Base-by-base conservation (phyloP, 1,284 basidiomycete genomes). In the Takashimella koratensis region DNA sequence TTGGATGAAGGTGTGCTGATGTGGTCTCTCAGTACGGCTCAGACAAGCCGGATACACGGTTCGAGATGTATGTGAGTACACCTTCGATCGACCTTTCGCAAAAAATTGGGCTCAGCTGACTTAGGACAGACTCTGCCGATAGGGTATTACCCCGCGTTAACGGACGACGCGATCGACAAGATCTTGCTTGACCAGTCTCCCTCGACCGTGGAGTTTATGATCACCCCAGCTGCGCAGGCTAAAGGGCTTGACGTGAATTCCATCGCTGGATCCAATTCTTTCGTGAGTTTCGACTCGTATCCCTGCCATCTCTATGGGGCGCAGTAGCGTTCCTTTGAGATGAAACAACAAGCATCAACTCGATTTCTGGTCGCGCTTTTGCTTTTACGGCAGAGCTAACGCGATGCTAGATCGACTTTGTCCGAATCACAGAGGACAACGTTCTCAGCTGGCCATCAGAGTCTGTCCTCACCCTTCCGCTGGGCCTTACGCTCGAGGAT, bases 11-110 rank as follows among this genome's bases (percentile, higher is more conserved):
- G 16, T 8, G 30, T 8, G 16, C 30, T 36, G 30, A 36, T 36
- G 16, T 36, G 30, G 10, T 26, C 22, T 53, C 58, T 22, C 59
- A 90, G 84, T 97, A 86, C 79, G 93, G 94, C 8, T 91, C 90
- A 47, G 93, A 98, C 78, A 98, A 98, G 79, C 93, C 93, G 39
- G 93, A 98, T 74, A 84, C 86, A 47, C 83, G 94, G 50, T 94
- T 90, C 76, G 84, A 83, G 45, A 81, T 94, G 60, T 84, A 91
- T 83, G 89, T 90, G 57, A 65, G 78, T 63, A 21, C 27, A 36
- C n/a, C n/a, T n/a, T n/a, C n/a, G n/a, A n/a, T n/a, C n/a, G n/a
- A n/a, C n/a, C n/a, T n/a, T n/a, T n/a, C n/a, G n/a, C n/a, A n/a
- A n/a, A n/a, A n/a, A n/a, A n/a, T 13, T 10, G 13, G 6, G 19